Evolutionary conservation across 768 basidiomycete species (phyloP), one percentile per base, ranked within the genome.

Genomic region (Kwoniella pini): DNA sequence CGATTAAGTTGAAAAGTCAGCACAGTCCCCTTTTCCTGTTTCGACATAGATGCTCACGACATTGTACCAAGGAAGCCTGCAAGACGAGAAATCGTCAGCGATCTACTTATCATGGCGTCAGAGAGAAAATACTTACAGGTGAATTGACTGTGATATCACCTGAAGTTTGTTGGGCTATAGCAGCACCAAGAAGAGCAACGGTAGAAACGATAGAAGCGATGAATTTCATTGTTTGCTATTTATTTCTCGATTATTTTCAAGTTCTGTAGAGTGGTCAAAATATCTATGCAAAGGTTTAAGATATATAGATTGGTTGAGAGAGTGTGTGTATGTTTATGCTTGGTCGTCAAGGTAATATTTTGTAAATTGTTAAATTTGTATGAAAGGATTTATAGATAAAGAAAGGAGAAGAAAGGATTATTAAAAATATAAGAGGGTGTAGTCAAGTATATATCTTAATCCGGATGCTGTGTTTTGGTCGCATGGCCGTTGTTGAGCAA

Each of bases 81-180:
- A 39, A 4, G 42, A 44, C 15, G 11, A 17, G 60, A 40, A 55
- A 27, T 33, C 38, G 12, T 54, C 53, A 54, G 53, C 26, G 13
- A 38, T 15, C 48, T 38, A n/a, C 31, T 12, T 17, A 12, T 13
- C 12, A 51, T 51, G 4, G 49, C 49, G 28, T 31, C 12, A 4
- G 31, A 36, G 33, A 49, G 45, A 22, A 12, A 49, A 39, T 19
- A 58, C 69, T 63, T 56, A 74, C 71, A 51, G 75, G 75, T 40
- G 72, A 74, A 64, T 65, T 70, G 62, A 77, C 68, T 27, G 65
- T 67, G 60, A 72, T 61, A 45, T 45, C 59, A 48, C 57, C 57
- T 17, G 49, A 65, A 45, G 57, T 59, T 63, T 74, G 72, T 62
- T 74, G 72, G 44, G 71, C 75, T 54, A 70, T 39, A 28, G 67